phyloP scores from a whole-genome alignment of 441 rosid genomes.

The Populus hybrid region DNA sequence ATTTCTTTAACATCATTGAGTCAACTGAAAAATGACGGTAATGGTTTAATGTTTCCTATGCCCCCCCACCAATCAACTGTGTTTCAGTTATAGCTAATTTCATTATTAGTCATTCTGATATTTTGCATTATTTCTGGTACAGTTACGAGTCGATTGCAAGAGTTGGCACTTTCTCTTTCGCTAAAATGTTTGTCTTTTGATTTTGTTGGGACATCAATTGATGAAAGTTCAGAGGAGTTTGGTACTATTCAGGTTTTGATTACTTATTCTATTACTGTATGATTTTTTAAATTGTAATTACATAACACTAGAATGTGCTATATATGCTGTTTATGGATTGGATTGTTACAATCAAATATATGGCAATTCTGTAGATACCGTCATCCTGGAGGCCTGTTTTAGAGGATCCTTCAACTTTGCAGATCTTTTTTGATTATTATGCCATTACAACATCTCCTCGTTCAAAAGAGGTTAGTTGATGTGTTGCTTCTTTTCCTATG shows the following conservation, averaged over 20 bases:
- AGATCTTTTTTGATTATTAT: constrained; percentile 95
- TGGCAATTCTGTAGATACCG: constrained; percentile 62
- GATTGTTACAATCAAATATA: constrained; percentile 15
- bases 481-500: background rate
- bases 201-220: constrained; percentile 95
- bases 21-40: constrained; percentile 96
- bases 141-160: constrained; percentile 81
- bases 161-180: constrained; percentile 91
- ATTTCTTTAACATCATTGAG: constrained; percentile 82
- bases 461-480: constrained; percentile 77
- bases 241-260: constrained; percentile 92
- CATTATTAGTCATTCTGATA: constrained; percentile 6
- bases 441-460: constrained; percentile 67
- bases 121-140: constrained; percentile 23
- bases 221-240: constrained; percentile 99
- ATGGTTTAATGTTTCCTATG: constrained; percentile 15
- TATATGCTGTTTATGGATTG: constrained; percentile 3
- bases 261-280: background rate
- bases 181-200: constrained; percentile 95
- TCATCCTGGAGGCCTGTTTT: constrained; percentile 82
- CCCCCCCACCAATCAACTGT: background rate
- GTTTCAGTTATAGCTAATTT: background rate
- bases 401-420: constrained; percentile 93
- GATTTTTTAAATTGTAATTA: background rate
- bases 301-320: constrained; percentile 6